Percentiles rank a stretch among this genome's conserved stretches.
Conservation (phyloP, 768 basidiomycete genomes). For the Brasilioporus rufonigricans region DNA sequence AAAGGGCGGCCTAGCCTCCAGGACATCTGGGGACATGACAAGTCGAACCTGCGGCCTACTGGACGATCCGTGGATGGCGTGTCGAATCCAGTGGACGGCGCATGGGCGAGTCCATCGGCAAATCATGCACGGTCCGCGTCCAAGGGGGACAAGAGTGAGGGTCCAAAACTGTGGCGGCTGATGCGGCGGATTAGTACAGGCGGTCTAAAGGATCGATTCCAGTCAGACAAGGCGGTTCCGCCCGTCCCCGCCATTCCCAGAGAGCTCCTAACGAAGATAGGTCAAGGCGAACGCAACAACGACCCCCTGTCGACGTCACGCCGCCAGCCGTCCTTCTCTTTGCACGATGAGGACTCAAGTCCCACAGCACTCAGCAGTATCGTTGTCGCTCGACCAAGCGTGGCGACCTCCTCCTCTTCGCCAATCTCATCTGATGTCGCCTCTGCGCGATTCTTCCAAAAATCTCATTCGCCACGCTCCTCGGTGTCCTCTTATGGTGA, state of each 20-base stretch:
- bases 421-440: constrained; percentile 58
- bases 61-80: constrained; percentile 21
- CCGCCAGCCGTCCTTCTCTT: neutral
- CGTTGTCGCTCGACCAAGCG: constrained; percentile 38
- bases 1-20: constrained; percentile 36
- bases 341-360: constrained; percentile 6
- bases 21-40: constrained; percentile 20
- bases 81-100: constrained; percentile 7
- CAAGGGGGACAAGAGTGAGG: constrained; percentile 22
- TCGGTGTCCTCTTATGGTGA: constrained; percentile 58
- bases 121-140: constrained; percentile 13
- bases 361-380: constrained; percentile 10
- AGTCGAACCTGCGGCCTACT: constrained; percentile 3
- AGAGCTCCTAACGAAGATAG: constrained; percentile 28
- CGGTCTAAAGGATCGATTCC: constrained; percentile 52
- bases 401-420: constrained; percentile 58
- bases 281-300: constrained; percentile 2
- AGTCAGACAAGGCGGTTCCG: constrained; percentile 35
- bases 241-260: constrained; percentile 63
- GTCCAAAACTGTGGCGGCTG: constrained; percentile 60
- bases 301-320: constrained; percentile 9
- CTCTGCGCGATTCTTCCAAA: constrained; percentile 51
- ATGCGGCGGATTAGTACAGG: constrained; percentile 70
- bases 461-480: constrained; percentile 47
- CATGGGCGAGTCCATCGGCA: constrained; percentile 11